These are phyloP conservation scores for Paraglomus brasilianum DNA, from an alignment of 192 early-diverging fungal genomes.

Conservation along the genomic window DNA sequence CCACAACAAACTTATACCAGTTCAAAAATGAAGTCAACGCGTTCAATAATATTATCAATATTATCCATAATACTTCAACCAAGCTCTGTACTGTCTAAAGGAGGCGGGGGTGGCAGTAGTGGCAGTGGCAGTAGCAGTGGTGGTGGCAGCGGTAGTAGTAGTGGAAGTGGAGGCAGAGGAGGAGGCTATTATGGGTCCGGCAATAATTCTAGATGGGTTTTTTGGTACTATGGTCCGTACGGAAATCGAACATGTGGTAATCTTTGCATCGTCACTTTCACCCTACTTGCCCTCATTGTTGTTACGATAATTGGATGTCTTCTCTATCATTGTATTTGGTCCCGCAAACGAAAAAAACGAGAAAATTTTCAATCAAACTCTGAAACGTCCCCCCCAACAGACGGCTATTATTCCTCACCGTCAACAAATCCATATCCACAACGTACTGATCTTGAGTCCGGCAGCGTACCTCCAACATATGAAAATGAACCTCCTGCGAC, in stretches of 20 bases:
- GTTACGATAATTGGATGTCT: conserved; percentile 6
- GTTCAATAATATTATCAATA: too few relatives aligned
- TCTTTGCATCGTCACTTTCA: conserved; percentile 15
- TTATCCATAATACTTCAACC: too few relatives aligned
- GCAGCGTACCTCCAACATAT: conserved; percentile 1
- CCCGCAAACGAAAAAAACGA: too few relatives aligned
- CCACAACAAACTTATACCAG: too few relatives aligned
- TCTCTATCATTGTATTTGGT: neutral
- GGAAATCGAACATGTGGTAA: conserved; percentile 14
- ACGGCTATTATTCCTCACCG: neutral
- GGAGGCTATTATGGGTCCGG: too few relatives aligned
- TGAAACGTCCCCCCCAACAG: neutral
- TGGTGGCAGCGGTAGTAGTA: too few relatives aligned
- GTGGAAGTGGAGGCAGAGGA: too few relatives aligned
- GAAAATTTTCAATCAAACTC: neutral
- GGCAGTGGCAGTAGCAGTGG: too few relatives aligned
- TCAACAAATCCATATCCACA: neutral
- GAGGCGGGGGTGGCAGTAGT: too few relatives aligned
- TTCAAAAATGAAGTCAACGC: too few relatives aligned
- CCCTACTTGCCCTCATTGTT: neutral
- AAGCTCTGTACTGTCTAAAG: too few relatives aligned
- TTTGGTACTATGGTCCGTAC: conserved; percentile 24
- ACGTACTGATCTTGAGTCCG: neutral
- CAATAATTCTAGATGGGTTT: too few relatives aligned
- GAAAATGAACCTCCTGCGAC: neutral